These are phyloP conservation scores for Gloeophyllum trabeum DNA, from an alignment of 768 basidiomycete species.

Conservation along the genomic window DNA sequence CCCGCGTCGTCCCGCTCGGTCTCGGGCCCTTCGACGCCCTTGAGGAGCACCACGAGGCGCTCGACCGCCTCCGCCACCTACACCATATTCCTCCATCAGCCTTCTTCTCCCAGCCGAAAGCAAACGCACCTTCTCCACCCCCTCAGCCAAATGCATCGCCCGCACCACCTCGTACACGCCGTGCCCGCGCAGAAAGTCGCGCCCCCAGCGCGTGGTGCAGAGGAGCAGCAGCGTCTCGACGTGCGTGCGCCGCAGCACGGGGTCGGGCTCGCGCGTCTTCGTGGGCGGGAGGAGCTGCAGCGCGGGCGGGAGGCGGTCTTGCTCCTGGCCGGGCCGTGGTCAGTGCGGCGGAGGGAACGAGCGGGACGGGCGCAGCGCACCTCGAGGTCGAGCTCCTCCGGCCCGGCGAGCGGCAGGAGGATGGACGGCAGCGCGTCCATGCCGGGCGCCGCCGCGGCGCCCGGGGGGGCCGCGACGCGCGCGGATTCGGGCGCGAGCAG, in stretches of 20 bases:
- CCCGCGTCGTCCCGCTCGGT: conserved; percentile 25
- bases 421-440: conserved; percentile 80
- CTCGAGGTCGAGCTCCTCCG: conserved; percentile 91
- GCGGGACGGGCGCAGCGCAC: conserved; percentile 25
- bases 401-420: conserved; percentile 84
- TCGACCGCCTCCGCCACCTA: conserved; percentile 85
- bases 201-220: conserved; percentile 82
- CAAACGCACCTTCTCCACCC: conserved; percentile 55
- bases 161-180: conserved; percentile 86
- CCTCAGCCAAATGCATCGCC: conserved; percentile 67
- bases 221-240: conserved; percentile 86
- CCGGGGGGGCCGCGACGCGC: conserved; percentile 44
- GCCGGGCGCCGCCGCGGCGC: conserved; percentile 50
- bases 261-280: conserved; percentile 76
- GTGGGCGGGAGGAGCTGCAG: conserved; percentile 82
- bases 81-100: not conserved
- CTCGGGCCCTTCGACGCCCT: conserved; percentile 59
- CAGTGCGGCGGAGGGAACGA: not conserved
- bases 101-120: not conserved
- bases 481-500: conserved; percentile 57
- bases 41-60: conserved; percentile 76
- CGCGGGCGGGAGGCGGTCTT: conserved; percentile 74
- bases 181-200: conserved; percentile 65
- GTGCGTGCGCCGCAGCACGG: conserved; percentile 65
- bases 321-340: conserved; percentile 39